Evolutionary conservation across 2,329 filamentous ascomycete species (phyloP), one percentile per base, ranked within the genome.

Genomic region (Aureobasidium sp.): DNA sequence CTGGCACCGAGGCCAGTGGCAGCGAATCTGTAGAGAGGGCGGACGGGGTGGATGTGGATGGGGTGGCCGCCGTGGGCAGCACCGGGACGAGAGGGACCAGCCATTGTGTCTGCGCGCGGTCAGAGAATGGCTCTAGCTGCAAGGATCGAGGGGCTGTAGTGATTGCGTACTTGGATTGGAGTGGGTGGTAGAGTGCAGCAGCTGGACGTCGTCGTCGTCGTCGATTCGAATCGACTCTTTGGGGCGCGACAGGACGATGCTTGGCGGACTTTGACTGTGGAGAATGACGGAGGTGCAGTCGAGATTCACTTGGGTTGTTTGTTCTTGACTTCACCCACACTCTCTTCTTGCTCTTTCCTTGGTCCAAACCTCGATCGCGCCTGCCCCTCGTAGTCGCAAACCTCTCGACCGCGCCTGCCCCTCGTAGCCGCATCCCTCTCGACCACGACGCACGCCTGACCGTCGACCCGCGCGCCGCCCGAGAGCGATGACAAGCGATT

Each of bases 1-100:
- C 88, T 89, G 60, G 94, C 94, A 67, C 91, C 89, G 64, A 99
- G 81, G 64, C 87, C 89, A 46, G 90, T 96, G 49, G 89, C 93
- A 61, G 86, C 83, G 75, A 93, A 88, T 73, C 90, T 85, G 80
- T 97, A 96, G 66, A 96, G 71, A 47, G 84, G 84, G 64, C 83
- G 80, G 51, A 77, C 81, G 35, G 81, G 82, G 71, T 82, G 84
- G 70, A 87, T 74, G 70, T 80, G 77, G 67, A 82, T 74, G 60
- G 80, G 80, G 71, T 82, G 81, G 63, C 68, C 74, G 65, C 73
- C 74, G 65, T 76, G 67, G 70, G 72, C 70, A 68, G 71, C 65
- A 69, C 70, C 63, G 53, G 49, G 58, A 60, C 47, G 53, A 10
- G 60, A 53, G 13, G 60, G 53, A 61, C 47, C 47, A 43, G 60